phyloP scores from a whole-genome alignment of 345 rosid genomes.

The Xanthoceras sorbifolium region DNA sequence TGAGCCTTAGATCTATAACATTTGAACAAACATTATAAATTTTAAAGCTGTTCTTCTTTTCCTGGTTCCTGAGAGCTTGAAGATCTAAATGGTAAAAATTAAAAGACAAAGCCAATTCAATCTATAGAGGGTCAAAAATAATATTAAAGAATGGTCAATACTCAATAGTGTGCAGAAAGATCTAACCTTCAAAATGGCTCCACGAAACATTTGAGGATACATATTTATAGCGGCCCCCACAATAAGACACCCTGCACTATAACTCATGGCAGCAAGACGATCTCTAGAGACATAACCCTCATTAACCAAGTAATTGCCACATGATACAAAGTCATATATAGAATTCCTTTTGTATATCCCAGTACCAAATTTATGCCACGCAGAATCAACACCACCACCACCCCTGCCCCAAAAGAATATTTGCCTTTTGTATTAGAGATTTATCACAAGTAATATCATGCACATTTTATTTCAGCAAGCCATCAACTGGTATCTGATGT shows the following conservation, averaged over 20 bases:
- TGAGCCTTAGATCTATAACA: background rate
- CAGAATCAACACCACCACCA: constrained; percentile 57
- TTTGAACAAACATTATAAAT: background rate
- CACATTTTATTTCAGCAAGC: constrained; percentile 1
- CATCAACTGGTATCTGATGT: background rate
- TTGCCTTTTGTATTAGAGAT: background rate
- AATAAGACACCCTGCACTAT: constrained; percentile 81
- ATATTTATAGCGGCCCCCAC: constrained; percentile 76
- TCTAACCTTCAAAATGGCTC: constrained; percentile 76
- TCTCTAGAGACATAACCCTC: constrained; percentile 68
- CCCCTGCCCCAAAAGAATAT: constrained; percentile 47
- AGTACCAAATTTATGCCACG: constrained; percentile 83
- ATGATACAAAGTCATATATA: constrained; percentile 61
- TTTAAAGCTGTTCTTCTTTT: background rate
- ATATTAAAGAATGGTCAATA: background rate
- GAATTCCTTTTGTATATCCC: constrained; percentile 67
- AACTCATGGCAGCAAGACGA: constrained; percentile 66
- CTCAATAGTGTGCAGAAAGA: background rate
- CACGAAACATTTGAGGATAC: constrained; percentile 61
- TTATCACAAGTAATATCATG: background rate
- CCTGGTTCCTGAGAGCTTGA: background rate
- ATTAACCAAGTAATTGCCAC: constrained; percentile 57
- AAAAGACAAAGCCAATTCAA: background rate
- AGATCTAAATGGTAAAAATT: background rate
- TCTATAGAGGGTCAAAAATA: background rate